These are phyloP conservation scores for Pyrenophora tritici-repentis DNA, from an alignment of 2,329 filamentous ascomycete genomes.

Conservation along the genomic window DNA sequence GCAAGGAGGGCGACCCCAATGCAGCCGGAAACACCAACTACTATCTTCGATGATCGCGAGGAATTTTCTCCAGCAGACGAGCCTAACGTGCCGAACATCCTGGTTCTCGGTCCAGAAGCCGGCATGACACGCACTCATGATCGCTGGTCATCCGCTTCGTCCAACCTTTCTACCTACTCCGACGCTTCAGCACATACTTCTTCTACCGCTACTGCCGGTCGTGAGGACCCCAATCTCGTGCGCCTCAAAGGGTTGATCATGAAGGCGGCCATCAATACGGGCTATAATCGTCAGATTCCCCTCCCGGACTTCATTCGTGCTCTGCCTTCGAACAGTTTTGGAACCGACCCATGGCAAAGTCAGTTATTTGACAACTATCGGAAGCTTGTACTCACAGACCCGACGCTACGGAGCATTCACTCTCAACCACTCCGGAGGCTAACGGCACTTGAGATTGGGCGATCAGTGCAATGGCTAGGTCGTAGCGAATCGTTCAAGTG, in stretches of 20 bases:
- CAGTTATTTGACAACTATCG: conserved; percentile 79
- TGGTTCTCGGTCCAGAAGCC: conserved; percentile 76
- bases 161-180: conserved; percentile 78
- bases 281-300: conserved; percentile 69
- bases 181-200: conserved; percentile 68
- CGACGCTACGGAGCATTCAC: conserved; percentile 59
- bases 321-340: conserved; percentile 78
- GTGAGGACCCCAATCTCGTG: conserved; percentile 76
- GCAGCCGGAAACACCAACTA: conserved; percentile 86
- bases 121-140: conserved; percentile 59
- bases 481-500: conserved; percentile 75
- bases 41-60: conserved; percentile 86
- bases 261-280: conserved; percentile 83
- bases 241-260: conserved; percentile 79
- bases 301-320: conserved; percentile 77
- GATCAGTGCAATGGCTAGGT: conserved; percentile 77
- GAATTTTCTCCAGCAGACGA: conserved; percentile 75
- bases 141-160: conserved; percentile 77
- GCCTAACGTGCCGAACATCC: conserved; percentile 81
- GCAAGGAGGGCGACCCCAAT: conserved; percentile 40
- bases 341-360: conserved; percentile 70
- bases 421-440: conserved; percentile 64
- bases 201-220: conserved; percentile 68
- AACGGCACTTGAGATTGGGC: conserved; percentile 75
- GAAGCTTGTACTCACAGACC: conserved; percentile 75